A percentile compares a stretch with the other conserved stretches of the same genome.
These are phyloP conservation scores for Plantago ovata DNA, from an alignment of 257 asterid genomes.

Conservation along the genomic window DNA sequence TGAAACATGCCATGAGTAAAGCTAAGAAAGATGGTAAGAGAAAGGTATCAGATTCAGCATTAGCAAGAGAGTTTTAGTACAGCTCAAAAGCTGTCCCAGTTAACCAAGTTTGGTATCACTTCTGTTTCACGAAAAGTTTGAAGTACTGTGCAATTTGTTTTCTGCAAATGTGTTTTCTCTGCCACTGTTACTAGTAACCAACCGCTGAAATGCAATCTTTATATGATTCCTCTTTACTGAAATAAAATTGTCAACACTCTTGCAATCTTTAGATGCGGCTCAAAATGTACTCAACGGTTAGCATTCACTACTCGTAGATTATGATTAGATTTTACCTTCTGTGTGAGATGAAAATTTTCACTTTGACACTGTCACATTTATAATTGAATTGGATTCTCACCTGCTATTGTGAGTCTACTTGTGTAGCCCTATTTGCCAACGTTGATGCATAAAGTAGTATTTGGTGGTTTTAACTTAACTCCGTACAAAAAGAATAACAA, in stretches of 20 bases:
- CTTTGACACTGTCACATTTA: too few relatives aligned
- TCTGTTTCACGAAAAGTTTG: conserved; percentile 1
- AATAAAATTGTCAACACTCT: too few relatives aligned
- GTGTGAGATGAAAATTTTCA: too few relatives aligned
- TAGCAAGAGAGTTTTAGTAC: background rate
- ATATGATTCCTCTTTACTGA: background rate
- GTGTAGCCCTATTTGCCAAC: too few relatives aligned
- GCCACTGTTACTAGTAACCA: background rate
- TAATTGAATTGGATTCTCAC: too few relatives aligned
- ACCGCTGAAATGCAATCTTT: background rate
- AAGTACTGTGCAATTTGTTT: background rate
- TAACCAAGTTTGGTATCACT: conserved; percentile 16
- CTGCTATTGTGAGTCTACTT: too few relatives aligned
- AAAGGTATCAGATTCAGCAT: conserved; percentile 33
- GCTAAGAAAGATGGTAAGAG: conserved; percentile 20
- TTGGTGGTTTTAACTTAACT: too few relatives aligned
- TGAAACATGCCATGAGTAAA: conserved; percentile 4
- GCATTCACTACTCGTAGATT: too few relatives aligned
- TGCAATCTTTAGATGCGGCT: background rate
- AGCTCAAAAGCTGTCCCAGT: background rate
- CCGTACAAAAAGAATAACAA: too few relatives aligned
- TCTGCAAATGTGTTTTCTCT: background rate
- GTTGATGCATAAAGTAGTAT: too few relatives aligned
- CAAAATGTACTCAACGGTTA: background rate
- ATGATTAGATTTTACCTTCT: too few relatives aligned